Percentiles rank a stretch among this genome's conserved stretches.
Evolutionary conservation across 257 asterid genomes (phyloP).

Genomic region (Eucommia ulmoides): DNA sequence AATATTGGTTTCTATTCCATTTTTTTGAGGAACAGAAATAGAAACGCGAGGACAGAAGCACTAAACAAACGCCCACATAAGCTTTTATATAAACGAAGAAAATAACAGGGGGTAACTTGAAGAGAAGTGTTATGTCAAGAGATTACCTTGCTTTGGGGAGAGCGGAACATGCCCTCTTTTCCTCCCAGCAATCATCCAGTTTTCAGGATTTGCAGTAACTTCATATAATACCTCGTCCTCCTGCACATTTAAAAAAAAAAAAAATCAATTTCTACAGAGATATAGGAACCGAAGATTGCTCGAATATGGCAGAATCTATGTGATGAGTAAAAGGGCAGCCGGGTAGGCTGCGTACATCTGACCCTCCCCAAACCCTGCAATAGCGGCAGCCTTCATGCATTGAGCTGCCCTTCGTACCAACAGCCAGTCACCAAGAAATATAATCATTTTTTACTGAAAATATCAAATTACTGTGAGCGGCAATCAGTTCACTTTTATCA

Average conservation of each 20-base stretch:
- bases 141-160: conserved; percentile 67
- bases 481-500: too few relatives aligned
- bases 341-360: conserved; percentile 25
- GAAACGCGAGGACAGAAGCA: conserved; percentile 6
- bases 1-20: too few relatives aligned
- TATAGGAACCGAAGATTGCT: conserved; percentile 7
- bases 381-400: too few relatives aligned
- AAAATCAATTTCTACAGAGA: too few relatives aligned
- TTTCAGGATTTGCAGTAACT: conserved; percentile 64
- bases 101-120: too few relatives aligned
- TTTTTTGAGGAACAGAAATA: conserved; percentile 38
- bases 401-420: conserved; percentile 92
- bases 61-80: too few relatives aligned
- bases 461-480: conserved; percentile 67
- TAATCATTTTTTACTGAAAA: conserved; percentile 31
- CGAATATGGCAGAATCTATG: too few relatives aligned
- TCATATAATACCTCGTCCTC: conserved; percentile 87
- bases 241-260: conserved; percentile 7
- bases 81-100: too few relatives aligned
- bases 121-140: too few relatives aligned
- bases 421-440: conserved; percentile 36
- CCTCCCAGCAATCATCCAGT: conserved; percentile 99
- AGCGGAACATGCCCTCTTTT: conserved; percentile 75
- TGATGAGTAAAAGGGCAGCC: conserved; percentile 43
- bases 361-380: conserved; percentile 69